phyloP scores from a whole-genome alignment of 2,329 filamentous ascomycete species.

The Aspergillus floridensis region DNA sequence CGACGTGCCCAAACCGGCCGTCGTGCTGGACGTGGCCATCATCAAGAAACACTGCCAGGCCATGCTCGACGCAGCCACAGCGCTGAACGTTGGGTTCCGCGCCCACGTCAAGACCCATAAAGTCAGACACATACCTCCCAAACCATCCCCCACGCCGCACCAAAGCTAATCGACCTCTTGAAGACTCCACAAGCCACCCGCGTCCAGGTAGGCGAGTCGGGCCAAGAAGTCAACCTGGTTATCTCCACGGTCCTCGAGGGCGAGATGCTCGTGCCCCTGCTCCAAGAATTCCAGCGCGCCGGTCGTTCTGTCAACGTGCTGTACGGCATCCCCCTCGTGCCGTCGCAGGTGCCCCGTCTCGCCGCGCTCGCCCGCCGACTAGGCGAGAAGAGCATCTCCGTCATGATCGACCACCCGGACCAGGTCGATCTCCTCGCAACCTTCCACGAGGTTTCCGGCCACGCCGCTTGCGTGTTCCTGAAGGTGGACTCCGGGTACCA shows the following conservation, averaged over 20 bases:
- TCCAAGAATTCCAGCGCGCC: constrained; percentile 56
- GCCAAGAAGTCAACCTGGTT: constrained; percentile 58
- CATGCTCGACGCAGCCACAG: constrained; percentile 65
- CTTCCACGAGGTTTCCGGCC: constrained; percentile 45
- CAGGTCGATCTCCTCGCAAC: constrained; percentile 56
- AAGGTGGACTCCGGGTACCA: constrained; percentile 74
- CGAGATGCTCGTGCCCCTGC: constrained; percentile 61
- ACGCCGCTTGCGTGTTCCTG: constrained; percentile 59
- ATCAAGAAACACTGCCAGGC: constrained; percentile 65
- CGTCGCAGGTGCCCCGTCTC: constrained; percentile 60
- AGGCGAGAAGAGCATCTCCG: constrained; percentile 55
- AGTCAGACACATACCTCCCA: constrained; percentile 40
- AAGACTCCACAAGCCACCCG: constrained; percentile 65
- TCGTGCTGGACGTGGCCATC: constrained; percentile 66
- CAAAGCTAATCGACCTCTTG: not conserved
- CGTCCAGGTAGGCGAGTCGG: constrained; percentile 64
- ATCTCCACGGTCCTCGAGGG: constrained; percentile 74
- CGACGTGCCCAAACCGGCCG: constrained; percentile 64
- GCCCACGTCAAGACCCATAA: constrained; percentile 85
- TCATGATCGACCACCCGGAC: constrained; percentile 68
- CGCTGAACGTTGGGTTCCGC: constrained; percentile 64
- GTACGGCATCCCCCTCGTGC: constrained; percentile 68
- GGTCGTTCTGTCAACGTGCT: constrained; percentile 64
- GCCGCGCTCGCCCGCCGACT: constrained; percentile 56
- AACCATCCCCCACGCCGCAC: not conserved